Evolutionary conservation across 2,329 filamentous ascomycete species (phyloP), one percentile per base, ranked within the genome.

Genomic region (Aspergillus phoenicis): DNA sequence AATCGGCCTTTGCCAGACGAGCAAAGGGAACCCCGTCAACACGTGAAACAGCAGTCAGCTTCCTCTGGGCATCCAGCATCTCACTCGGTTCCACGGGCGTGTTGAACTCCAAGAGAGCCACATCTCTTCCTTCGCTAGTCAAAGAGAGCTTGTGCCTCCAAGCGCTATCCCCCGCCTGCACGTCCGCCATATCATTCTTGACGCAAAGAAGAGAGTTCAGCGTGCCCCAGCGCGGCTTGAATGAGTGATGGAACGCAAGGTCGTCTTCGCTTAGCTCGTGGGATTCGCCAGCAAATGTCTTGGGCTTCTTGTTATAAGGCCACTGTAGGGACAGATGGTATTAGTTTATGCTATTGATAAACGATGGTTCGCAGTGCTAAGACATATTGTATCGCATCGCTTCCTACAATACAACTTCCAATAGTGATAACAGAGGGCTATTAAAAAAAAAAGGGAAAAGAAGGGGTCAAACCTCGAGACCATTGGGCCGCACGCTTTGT

Each of bases 391-490:
- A 56, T 22, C 28, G 53, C 39, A 47, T 22, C 41, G 24, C 8
- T 30, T 30, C 17, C 53, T 30, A 36, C 15, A 28, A 47, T 36
- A 45, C 39, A 17, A 33, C n/a, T 36, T n/a, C 26, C 15, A 4
- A 3, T 24, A 55, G 30, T 13, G 39, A 43, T 13, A 43, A 43
- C 7, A 52, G 13, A 52, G 28, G 38, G 8, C 24, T 36, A 38
- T 22, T 15, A 43, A 20, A 20, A 20, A 17, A 43, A 38, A 38
- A 1, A 52, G 45, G 24, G 72, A 72, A 71, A 66, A 64, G 68
- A 71, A 77, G 75, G 75, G 81, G 78, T 94, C 94, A 90, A 87
- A 98, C 95, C 93, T 98, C 89, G 78, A 94, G 91, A 73, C 91
- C 90, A 79, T 82, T 82, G 70, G 78, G 79, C 68, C 87, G 87